Percentiles rank a stretch among this genome's conserved stretches.
Conservation (phyloP, 768 basidiomycete species). For the Suillus ampliporus region DNA sequence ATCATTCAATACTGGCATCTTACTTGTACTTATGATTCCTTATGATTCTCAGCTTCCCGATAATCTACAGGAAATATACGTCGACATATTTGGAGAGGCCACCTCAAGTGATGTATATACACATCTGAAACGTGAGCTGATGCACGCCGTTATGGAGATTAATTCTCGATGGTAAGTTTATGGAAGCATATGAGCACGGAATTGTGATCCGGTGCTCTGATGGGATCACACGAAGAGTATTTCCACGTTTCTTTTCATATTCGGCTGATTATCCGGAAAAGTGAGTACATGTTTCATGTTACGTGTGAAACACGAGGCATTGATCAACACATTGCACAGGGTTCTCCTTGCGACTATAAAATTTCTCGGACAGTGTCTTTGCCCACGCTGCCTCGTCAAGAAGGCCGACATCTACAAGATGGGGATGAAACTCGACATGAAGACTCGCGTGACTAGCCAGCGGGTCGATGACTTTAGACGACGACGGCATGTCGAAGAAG, state of each 20-base stretch:
- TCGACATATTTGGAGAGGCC: not conserved
- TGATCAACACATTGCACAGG: not conserved
- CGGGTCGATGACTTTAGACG: not conserved
- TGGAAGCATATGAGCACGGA: conserved; percentile 25
- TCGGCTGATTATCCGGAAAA: conserved; percentile 29
- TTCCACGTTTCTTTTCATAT: conserved; percentile 17
- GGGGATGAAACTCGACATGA: conserved; percentile 18
- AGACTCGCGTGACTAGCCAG: not conserved
- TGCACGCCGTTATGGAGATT: conserved; percentile 23
- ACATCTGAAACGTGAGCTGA: conserved; percentile 18
- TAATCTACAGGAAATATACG: not conserved
- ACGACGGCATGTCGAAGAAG: conserved; percentile 8
- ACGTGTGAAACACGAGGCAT: not conserved
- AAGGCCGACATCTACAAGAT: conserved; percentile 20
- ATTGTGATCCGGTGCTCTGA: conserved; percentile 21
- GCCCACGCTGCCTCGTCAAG: conserved; percentile 30
- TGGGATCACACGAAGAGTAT: conserved; percentile 1
- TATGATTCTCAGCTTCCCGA: conserved; percentile 2
- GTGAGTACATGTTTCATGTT: not conserved
- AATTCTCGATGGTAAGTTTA: conserved; percentile 26
- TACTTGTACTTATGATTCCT: not conserved
- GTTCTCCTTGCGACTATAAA: conserved; percentile 28
- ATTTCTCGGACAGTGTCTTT: conserved; percentile 28
- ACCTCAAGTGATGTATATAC: not conserved
- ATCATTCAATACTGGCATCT: conserved; percentile 29